Conservation (phyloP, 768 basidiomycete species). For the Tephrocybe rancida region DNA sequence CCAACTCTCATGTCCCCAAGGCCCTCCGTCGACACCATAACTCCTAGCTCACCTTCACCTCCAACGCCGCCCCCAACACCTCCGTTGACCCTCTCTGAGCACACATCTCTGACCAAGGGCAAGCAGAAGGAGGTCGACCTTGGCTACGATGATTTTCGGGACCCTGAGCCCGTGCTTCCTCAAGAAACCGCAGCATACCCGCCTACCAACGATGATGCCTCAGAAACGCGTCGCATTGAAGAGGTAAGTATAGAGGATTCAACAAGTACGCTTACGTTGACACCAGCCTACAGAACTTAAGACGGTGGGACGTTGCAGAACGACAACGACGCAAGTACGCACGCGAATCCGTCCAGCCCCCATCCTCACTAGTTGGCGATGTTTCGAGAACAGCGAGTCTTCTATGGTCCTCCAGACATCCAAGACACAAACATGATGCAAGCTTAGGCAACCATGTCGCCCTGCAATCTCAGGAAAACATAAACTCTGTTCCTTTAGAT, state of each 20-base stretch:
- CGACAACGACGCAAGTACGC: slow-evolving; percentile 73
- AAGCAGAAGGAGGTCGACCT: slow-evolving; percentile 23
- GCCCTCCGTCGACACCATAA: slow-evolving; percentile 21
- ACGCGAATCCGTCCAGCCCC: slow-evolving; percentile 48
- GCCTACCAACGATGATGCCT: slow-evolving; percentile 64
- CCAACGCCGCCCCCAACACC: slow-evolving; percentile 41
- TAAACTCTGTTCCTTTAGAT: slow-evolving; percentile 58
- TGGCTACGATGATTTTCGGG: slow-evolving; percentile 26
- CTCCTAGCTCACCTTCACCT: slow-evolving; percentile 29
- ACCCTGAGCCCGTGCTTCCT: slow-evolving; percentile 27
- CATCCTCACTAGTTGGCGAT: slow-evolving; percentile 54
- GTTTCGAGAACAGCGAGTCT: slow-evolving; percentile 62
- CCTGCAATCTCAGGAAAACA: slow-evolving; percentile 51
- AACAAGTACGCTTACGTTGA: slow-evolving; percentile 5
- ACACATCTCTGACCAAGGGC: slow-evolving; percentile 33
- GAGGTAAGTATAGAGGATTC: slow-evolving; percentile 49
- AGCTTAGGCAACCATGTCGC: slow-evolving; percentile 45
- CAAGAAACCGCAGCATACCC: slow-evolving; percentile 49
- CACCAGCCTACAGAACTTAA: slow-evolving; percentile 56
- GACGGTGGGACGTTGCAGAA: slow-evolving; percentile 79
- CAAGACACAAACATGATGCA: slow-evolving; percentile 30
- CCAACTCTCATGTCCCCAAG: slow-evolving; percentile 20
- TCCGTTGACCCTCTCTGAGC: slow-evolving; percentile 35
- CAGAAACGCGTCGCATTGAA: slow-evolving; percentile 69
- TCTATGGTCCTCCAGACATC: slow-evolving; percentile 51